phyloP scores from a whole-genome alignment of 2,329 filamentous ascomycete species.

The Microcera coccophila region DNA sequence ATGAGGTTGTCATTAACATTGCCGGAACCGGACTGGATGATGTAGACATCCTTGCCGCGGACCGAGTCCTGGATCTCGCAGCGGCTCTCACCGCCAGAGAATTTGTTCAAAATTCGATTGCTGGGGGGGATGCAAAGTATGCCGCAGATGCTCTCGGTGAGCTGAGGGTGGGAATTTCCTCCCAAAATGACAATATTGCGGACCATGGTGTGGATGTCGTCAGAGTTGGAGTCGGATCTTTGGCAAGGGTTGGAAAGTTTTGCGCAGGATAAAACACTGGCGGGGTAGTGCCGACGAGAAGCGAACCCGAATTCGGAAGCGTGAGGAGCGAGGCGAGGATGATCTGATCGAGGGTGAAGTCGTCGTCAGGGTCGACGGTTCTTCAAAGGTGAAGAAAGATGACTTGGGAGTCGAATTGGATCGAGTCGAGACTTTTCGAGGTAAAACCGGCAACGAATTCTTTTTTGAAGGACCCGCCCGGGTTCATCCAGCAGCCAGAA shows the following conservation, averaged over 20 bases:
- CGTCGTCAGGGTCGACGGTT: not conserved
- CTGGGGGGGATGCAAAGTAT: conserved; percentile 83
- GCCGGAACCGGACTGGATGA: conserved; percentile 89
- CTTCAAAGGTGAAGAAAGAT: not conserved
- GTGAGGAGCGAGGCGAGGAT: conserved; percentile 10
- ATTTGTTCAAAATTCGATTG: conserved; percentile 82
- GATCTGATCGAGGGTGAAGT: conserved; percentile 9
- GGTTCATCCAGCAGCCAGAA: conserved; percentile 7
- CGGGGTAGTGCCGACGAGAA: not conserved
- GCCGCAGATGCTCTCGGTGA: conserved; percentile 83
- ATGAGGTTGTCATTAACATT: conserved; percentile 95
- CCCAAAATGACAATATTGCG: conserved; percentile 92
- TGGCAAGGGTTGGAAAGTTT: conserved; percentile 10
- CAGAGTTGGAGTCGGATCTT: conserved; percentile 1
- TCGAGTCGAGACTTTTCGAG: conserved; percentile 16
- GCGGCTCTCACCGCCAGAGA: conserved; percentile 89
- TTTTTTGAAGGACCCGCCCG: conserved; percentile 24
- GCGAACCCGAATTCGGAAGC: not conserved
- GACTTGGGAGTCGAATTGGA: conserved; percentile 10
- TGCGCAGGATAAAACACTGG: not conserved
- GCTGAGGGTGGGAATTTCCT: conserved; percentile 84
- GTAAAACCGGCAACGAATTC: conserved; percentile 10
- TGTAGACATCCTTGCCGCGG: conserved; percentile 97
- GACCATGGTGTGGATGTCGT: conserved; percentile 60
- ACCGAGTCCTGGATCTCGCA: conserved; percentile 97